These are phyloP conservation scores for Begonia masoniana DNA, from an alignment of 306 rosid genomes.

Conservation along the genomic window DNA sequence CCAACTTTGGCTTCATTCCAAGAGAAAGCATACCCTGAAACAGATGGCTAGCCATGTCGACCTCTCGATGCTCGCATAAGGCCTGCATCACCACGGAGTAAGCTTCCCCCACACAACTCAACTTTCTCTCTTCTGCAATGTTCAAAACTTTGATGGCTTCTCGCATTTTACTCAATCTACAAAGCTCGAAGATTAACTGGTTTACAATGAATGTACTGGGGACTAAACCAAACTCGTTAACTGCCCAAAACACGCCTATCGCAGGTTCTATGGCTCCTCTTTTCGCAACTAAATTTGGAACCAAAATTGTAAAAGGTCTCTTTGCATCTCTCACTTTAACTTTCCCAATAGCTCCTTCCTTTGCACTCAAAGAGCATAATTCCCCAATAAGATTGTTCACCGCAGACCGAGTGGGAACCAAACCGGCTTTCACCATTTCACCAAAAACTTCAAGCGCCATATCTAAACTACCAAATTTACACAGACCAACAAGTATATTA, in stretches of 20 bases:
- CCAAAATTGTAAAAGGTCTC: slow-evolving; percentile 39
- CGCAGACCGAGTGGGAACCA: slow-evolving; percentile 55
- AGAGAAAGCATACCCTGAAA: slow-evolving; percentile 41
- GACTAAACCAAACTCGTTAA: slow-evolving; percentile 25
- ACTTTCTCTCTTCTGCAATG: slow-evolving; percentile 35
- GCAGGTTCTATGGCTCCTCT: slow-evolving; percentile 48
- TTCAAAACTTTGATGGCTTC: slow-evolving; percentile 41
- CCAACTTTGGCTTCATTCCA: slow-evolving; percentile 45
- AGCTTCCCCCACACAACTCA: slow-evolving; percentile 35
- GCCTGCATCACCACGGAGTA: slow-evolving; percentile 39
- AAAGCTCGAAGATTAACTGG: slow-evolving; percentile 44
- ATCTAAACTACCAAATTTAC: slow-evolving; percentile 42
- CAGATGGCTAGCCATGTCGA: slow-evolving; percentile 32
- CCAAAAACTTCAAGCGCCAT: slow-evolving; percentile 44
- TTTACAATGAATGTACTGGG: slow-evolving; percentile 53
- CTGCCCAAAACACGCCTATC: slow-evolving; percentile 40
- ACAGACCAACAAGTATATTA: slow-evolving; percentile 56
- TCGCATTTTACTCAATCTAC: slow-evolving; percentile 37
- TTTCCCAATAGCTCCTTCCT: slow-evolving; percentile 45
- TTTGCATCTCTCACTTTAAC: slow-evolving; percentile 32
- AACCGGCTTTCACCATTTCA: slow-evolving; percentile 35
- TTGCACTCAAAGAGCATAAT: slow-evolving; percentile 44
- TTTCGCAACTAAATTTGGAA: slow-evolving; percentile 42
- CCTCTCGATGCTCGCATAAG: slow-evolving; percentile 27
- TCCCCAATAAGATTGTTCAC: slow-evolving; percentile 46